Conservation (phyloP, 345 rosid genomes). For the Eucalyptus grandis region DNA sequence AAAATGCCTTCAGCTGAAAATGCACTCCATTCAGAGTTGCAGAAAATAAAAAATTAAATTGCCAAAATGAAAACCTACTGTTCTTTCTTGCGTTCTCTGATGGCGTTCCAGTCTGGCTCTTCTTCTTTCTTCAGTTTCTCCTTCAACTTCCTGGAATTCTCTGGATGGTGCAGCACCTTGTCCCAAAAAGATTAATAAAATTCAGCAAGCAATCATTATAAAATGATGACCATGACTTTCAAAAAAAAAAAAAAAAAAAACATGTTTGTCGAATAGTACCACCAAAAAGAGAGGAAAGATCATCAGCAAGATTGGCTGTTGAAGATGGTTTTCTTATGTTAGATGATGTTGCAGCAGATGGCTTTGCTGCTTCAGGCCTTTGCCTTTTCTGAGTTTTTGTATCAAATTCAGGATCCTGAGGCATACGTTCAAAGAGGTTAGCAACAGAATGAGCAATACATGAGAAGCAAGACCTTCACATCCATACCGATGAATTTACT, state of each 20-base stretch:
- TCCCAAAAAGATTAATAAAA: not conserved
- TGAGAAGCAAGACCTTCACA: not conserved
- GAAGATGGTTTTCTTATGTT: conserved; percentile 21
- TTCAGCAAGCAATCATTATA: not conserved
- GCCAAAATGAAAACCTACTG: conserved; percentile 8
- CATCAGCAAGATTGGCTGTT: conserved; percentile 17
- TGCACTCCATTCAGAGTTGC: not conserved
- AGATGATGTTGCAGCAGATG: conserved; percentile 13
- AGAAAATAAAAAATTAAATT: not conserved
- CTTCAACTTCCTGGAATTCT: conserved; percentile 28
- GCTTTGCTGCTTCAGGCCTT: conserved; percentile 15
- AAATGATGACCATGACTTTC: not conserved
- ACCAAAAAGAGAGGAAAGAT: conserved; percentile 22
- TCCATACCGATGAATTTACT: not conserved
- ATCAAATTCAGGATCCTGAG: conserved; percentile 25
- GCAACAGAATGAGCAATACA: not conserved
- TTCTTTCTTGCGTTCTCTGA: conserved; percentile 35
- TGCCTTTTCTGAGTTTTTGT: conserved; percentile 7
- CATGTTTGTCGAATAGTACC: not conserved
- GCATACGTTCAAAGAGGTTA: not conserved
- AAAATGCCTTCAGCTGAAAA: not conserved
- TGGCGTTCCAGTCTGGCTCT: conserved; percentile 36
- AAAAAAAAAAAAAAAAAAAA: not conserved
- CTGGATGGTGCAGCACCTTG: conserved; percentile 18
- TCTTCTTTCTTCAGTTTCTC: conserved; percentile 32